Percentiles rank a stretch among this genome's conserved stretches.
Evolutionary conservation across 768 basidiomycete species (phyloP).

Genomic region (Tylopilus balloui): DNA sequence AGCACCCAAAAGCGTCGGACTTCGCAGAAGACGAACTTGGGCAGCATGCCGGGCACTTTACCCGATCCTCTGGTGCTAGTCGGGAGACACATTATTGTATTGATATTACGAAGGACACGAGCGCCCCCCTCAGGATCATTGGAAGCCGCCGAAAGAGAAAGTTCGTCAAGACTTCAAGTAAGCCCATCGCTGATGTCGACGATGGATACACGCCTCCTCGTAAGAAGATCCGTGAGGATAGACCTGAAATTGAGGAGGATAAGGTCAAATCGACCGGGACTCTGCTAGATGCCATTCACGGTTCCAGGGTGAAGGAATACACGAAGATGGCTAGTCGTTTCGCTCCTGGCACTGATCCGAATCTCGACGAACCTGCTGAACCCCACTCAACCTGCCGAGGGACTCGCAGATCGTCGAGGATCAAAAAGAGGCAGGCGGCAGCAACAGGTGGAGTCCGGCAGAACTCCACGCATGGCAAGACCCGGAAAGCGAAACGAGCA

Average conservation of each 20-base stretch:
- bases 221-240: conserved; percentile 21
- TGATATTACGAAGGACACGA: conserved; percentile 2
- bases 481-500: conserved; percentile 5
- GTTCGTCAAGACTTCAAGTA: conserved; percentile 1
- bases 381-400: neutral
- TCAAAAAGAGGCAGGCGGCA: conserved; percentile 12
- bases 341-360: conserved; percentile 22
- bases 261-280: neutral
- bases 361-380: conserved; percentile 35
- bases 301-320: conserved; percentile 27
- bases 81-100: neutral
- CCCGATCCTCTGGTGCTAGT: neutral
- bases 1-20: neutral
- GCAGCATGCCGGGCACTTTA: neutral
- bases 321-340: conserved; percentile 33
- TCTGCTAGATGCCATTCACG: neutral
- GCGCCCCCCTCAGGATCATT: conserved; percentile 10
- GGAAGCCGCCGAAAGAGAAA: conserved; percentile 30
- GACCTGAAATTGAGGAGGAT: neutral
- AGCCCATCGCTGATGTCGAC: conserved; percentile 6
- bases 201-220: conserved; percentile 12
- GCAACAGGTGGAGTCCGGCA: conserved; percentile 7
- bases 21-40: neutral
- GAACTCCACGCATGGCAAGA: conserved; percentile 28
- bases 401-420: conserved; percentile 17